Percentiles rank a stretch among this genome's conserved stretches.
Conservation (phyloP, 345 rosid species). For the Raphanus sativus region DNA sequence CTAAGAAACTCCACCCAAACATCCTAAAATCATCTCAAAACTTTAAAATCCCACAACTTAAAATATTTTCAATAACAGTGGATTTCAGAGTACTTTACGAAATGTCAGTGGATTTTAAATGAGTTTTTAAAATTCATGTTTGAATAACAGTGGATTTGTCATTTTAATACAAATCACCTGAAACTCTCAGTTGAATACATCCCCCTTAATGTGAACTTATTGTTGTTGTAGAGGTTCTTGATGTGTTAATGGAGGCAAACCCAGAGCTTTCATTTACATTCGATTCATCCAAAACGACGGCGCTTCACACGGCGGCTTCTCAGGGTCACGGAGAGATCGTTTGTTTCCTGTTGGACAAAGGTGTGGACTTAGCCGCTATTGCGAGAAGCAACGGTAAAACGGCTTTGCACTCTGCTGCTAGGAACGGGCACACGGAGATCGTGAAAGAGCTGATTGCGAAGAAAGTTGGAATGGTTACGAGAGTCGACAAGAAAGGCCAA, state of each 20-base stretch:
- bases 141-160: too few relatives aligned
- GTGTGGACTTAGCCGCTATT: constrained; percentile 55
- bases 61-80: too few relatives aligned
- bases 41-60: too few relatives aligned
- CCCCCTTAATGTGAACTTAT: too few relatives aligned
- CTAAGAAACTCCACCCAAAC: too few relatives aligned
- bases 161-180: too few relatives aligned
- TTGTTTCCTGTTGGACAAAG: constrained; percentile 59
- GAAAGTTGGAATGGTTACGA: constrained; percentile 55
- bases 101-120: too few relatives aligned
- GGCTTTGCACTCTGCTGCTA: constrained; percentile 79
- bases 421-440: constrained; percentile 81
- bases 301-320: constrained; percentile 77
- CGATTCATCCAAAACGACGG: constrained; percentile 74
- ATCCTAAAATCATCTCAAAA: too few relatives aligned
- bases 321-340: constrained; percentile 78
- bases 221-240: constrained; percentile 53
- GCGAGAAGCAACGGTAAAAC: constrained; percentile 79
- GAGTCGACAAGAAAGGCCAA: constrained; percentile 79
- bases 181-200: too few relatives aligned
- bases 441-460: constrained; percentile 59
- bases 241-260: constrained; percentile 60
- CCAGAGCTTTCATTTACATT: constrained; percentile 72
- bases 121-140: too few relatives aligned
- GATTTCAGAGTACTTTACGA: too few relatives aligned